Percentiles rank a stretch among this genome's conserved stretches.
These are phyloP conservation scores for Leptographium procerum DNA, from an alignment of 2,329 filamentous ascomycete species.

Conservation along the genomic window DNA sequence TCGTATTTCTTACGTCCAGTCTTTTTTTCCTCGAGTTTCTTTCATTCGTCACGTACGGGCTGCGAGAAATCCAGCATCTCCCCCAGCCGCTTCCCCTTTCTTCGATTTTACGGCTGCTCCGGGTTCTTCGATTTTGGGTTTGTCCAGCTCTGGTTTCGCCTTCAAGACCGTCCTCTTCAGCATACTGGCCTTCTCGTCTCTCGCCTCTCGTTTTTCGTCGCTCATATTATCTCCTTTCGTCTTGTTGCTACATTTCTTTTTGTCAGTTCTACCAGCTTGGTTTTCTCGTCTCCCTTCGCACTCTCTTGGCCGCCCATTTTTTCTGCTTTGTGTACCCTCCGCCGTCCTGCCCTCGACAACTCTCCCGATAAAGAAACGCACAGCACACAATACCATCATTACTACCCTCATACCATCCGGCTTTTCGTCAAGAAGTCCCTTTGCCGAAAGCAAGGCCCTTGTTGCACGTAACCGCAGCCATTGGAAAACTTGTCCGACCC, in stretches of 20 bases:
- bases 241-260: neutral
- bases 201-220: neutral
- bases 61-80: neutral
- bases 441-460: slow-evolving; percentile 4
- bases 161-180: neutral
- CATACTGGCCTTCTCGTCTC: neutral
- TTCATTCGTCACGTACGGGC: neutral
- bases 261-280: neutral
- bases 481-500: slow-evolving; percentile 7
- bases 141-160: neutral
- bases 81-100: neutral
- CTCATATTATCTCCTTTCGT: neutral
- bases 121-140: neutral
- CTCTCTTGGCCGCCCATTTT: neutral
- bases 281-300: slow-evolving; percentile 1
- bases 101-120: neutral
- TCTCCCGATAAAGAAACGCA: neutral
- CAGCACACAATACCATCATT: neutral
- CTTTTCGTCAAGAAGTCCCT: neutral
- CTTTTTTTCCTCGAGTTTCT: neutral
- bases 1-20: slow-evolving; percentile 7
- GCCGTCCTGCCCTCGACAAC: neutral
- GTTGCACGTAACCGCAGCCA: slow-evolving; percentile 6
- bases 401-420: neutral
- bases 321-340: neutral